Evolutionary conservation across 208 protist genomes (phyloP).

Genomic region (Entamoeba invadens): DNA sequence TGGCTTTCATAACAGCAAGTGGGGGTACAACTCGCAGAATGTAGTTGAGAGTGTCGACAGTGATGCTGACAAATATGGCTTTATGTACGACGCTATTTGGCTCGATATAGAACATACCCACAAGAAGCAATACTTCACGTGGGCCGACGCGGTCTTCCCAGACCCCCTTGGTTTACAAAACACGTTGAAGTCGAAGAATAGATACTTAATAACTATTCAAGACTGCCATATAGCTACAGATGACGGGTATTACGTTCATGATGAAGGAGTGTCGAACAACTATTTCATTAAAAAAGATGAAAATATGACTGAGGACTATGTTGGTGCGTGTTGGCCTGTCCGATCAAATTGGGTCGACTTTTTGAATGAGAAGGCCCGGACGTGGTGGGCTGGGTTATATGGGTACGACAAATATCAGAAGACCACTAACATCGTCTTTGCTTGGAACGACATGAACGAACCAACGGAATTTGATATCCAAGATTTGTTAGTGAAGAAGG

Average conservation of each 20-base stretch:
- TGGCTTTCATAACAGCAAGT: conserved; percentile 14
- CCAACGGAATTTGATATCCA: background rate
- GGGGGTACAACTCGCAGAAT: background rate
- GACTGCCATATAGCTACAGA: conserved; percentile 19
- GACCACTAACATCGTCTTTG: background rate
- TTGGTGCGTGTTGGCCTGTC: conserved; percentile 10
- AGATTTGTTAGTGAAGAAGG: background rate
- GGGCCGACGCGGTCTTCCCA: background rate
- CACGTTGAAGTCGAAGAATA: background rate
- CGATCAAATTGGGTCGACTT: background rate
- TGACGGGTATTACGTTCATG: conserved; percentile 1
- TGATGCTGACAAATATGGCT: background rate
- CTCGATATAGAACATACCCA: conserved; percentile 17
- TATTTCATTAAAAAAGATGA: background rate
- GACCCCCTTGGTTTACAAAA: background rate
- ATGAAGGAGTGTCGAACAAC: background rate
- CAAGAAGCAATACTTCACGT: conserved; percentile 19
- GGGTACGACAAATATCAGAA: background rate
- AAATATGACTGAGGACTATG: background rate
- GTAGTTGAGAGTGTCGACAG: background rate
- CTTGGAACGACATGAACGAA: conserved; percentile 27
- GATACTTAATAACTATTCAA: background rate
- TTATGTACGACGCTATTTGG: conserved; percentile 10
- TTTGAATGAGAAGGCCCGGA: background rate
- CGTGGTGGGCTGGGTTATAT: background rate